phyloP scores from a whole-genome alignment of 805 yeast species.

The Starmerella bombicola region DNA sequence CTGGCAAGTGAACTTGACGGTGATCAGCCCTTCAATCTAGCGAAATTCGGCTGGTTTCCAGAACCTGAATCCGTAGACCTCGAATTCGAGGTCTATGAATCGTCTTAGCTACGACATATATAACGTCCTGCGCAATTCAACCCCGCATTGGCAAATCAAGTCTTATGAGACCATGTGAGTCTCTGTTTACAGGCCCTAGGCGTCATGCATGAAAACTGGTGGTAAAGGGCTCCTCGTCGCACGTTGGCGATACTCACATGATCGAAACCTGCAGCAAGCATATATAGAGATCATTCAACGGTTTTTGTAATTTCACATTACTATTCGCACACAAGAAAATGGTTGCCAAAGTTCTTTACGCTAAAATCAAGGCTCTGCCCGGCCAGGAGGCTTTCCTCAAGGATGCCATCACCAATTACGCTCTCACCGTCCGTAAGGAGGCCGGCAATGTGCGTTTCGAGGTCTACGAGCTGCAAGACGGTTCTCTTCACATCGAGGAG shows the following conservation, averaged over 20 bases:
- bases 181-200: too few species aligned
- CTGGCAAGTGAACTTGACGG: slow-evolving; percentile 37
- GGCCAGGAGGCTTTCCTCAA: slow-evolving; percentile 21
- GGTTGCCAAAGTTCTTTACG: slow-evolving; percentile 19
- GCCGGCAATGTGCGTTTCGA: slow-evolving; percentile 25
- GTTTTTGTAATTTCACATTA: not conserved
- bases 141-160: too few species aligned
- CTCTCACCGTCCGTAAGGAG: slow-evolving; percentile 22
- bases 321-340: slow-evolving; percentile 1
- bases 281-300: not conserved
- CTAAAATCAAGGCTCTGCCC: slow-evolving; percentile 22
- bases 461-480: slow-evolving; percentile 22
- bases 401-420: slow-evolving; percentile 19
- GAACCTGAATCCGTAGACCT: slow-evolving; percentile 20
- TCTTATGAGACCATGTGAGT: too few species aligned
- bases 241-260: slow-evolving; percentile 1
- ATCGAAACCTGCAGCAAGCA: not conserved
- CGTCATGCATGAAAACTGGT: too few species aligned
- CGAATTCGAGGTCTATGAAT: slow-evolving; percentile 9
- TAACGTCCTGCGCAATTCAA: too few species aligned
- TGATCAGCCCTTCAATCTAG: slow-evolving; percentile 32
- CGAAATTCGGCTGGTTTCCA: slow-evolving; percentile 61
- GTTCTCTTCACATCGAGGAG: slow-evolving; percentile 23
- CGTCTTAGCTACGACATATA: too few species aligned
- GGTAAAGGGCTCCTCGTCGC: too few species aligned